phyloP scores from a whole-genome alignment of 176 grass and related monocot species.

The Tillandsia leiboldiana region DNA sequence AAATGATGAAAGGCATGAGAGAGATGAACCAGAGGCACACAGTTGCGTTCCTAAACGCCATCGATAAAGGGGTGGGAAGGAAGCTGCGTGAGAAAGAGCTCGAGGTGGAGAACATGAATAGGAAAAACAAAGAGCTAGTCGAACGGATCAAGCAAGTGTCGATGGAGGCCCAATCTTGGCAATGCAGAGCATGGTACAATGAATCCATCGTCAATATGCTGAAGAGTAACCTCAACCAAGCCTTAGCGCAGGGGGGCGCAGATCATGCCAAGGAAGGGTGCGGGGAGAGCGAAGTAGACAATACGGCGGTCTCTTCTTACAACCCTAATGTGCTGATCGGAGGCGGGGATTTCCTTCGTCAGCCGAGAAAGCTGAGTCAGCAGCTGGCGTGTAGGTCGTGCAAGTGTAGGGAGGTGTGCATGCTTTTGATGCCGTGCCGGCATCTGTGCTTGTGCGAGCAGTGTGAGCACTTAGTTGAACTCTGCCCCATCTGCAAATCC shows the following conservation, averaged over 20 bases:
- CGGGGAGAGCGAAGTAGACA: slow-evolving; percentile 37
- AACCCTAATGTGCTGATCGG: slow-evolving; percentile 1
- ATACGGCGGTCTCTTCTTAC: slow-evolving; percentile 3
- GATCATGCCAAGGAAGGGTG: slow-evolving; percentile 37
- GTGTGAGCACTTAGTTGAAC: slow-evolving; percentile 25
- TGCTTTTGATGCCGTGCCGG: slow-evolving; percentile 56
- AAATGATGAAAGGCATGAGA: slow-evolving; percentile 28
- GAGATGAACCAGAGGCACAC: slow-evolving; percentile 32
- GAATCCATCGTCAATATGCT: slow-evolving; percentile 28
- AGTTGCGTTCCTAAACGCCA: slow-evolving; percentile 23
- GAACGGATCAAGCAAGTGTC: slow-evolving; percentile 40
- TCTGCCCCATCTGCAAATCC: slow-evolving; percentile 40
- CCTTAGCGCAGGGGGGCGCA: slow-evolving; percentile 18
- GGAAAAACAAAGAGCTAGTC: slow-evolving; percentile 36
- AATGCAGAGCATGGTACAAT: slow-evolving; percentile 29
- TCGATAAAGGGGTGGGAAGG: slow-evolving; percentile 35
- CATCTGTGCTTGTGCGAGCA: slow-evolving; percentile 46
- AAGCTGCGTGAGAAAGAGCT: slow-evolving; percentile 47
- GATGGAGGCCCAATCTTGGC: slow-evolving; percentile 45
- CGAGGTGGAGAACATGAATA: slow-evolving; percentile 37
- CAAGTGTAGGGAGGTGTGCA: slow-evolving; percentile 8
- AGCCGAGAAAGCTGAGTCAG: slow-evolving; percentile 2
- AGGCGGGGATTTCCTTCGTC: slow-evolving; percentile 19
- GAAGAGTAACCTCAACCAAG: slow-evolving; percentile 36
- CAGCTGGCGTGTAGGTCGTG: slow-evolving; percentile 30